These are phyloP conservation scores for Epichloe elymi DNA, from an alignment of 2,329 filamentous ascomycete genomes.

Conservation along the genomic window DNA sequence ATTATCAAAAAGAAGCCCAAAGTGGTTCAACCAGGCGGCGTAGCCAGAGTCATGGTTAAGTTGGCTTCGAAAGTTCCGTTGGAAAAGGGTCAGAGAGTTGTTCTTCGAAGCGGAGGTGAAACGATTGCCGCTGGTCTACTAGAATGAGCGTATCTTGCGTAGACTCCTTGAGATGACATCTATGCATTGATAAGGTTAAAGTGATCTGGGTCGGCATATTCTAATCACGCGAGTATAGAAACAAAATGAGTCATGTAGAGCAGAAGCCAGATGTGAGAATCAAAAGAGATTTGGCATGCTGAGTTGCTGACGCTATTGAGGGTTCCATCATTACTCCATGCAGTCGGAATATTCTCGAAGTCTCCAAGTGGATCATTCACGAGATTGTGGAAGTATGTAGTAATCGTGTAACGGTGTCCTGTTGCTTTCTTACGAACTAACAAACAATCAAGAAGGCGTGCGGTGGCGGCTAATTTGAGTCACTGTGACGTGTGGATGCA, in stretches of 20 bases:
- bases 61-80: slow-evolving; percentile 63
- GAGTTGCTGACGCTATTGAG: background rate
- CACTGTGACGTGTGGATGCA: background rate
- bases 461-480: slow-evolving; percentile 1
- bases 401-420: background rate
- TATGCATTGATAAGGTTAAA: background rate
- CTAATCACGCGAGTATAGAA: background rate
- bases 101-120: slow-evolving; percentile 65
- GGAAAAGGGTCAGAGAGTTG: slow-evolving; percentile 67
- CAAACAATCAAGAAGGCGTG: background rate
- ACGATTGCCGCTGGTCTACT: slow-evolving; percentile 82
- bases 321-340: background rate
- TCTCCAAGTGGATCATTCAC: background rate
- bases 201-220: background rate
- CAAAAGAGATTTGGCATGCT: background rate
- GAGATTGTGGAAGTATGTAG: background rate
- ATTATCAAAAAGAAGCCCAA: slow-evolving; percentile 71
- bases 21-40: slow-evolving; percentile 64
- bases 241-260: background rate
- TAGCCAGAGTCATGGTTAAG: slow-evolving; percentile 67
- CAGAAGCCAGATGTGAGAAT: background rate
- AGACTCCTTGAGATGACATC: background rate
- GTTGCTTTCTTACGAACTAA: background rate
- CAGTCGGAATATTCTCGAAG: slow-evolving; percentile 17
- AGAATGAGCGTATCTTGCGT: slow-evolving; percentile 36